Conservation (phyloP, 306 rosid species). For the Rosa rugosa region DNA sequence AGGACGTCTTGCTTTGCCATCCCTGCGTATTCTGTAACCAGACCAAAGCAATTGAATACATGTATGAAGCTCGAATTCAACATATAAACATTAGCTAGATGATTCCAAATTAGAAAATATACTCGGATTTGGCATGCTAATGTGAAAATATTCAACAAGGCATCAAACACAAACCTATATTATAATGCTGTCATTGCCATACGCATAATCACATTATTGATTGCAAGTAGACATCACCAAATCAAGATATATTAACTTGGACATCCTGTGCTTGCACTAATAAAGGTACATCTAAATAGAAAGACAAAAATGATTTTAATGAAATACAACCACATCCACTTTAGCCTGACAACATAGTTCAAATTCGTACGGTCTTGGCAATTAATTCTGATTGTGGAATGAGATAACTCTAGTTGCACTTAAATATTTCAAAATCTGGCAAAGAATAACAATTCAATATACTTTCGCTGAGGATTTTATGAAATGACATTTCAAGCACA, state of each 20-base stretch:
- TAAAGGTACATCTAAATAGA: no score
- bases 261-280: no score
- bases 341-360: background rate
- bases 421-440: background rate
- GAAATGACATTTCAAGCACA: background rate
- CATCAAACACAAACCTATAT: background rate
- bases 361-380: background rate
- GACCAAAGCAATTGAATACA: slow-evolving; percentile 25
- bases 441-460: no score
- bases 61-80: background rate
- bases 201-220: slow-evolving; percentile 5
- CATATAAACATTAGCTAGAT: background rate
- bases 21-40: slow-evolving; percentile 59
- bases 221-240: slow-evolving; percentile 2
- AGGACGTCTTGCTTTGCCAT: slow-evolving; percentile 66
- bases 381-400: background rate
- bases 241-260: background rate
- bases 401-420: no score
- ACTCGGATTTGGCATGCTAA: no score
- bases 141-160: slow-evolving; percentile 11
- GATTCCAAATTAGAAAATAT: no score
- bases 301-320: background rate
- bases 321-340: background rate
- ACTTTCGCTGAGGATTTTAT: no score
- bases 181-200: slow-evolving; percentile 5